Conservation (phyloP, 306 rosid genomes). For the Cucurbita argyrosperma region DNA sequence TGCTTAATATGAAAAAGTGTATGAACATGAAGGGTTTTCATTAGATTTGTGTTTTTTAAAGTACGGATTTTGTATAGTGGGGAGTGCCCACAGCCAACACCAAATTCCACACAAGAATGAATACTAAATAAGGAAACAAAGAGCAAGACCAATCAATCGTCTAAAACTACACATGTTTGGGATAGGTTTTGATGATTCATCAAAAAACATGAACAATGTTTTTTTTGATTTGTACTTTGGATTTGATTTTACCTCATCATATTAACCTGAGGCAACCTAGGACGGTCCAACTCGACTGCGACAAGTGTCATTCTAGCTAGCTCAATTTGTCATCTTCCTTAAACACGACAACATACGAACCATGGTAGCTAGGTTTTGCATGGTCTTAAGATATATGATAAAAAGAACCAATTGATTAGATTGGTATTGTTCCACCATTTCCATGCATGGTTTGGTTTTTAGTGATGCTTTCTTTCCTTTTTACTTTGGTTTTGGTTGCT, state of each 20-base stretch:
- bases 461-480: neutral
- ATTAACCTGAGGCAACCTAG: neutral
- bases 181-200: neutral
- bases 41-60: neutral
- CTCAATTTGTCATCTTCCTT: neutral
- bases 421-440: neutral
- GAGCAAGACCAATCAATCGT: neutral
- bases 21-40: neutral
- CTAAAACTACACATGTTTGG: neutral
- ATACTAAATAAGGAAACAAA: neutral
- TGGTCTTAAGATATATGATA: neutral
- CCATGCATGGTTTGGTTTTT: neutral
- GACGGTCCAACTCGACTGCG: neutral
- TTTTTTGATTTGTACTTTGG: neutral
- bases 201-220: neutral
- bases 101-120: neutral
- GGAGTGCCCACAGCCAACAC: neutral
- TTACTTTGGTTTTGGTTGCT: neutral
- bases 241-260: constrained; percentile 1
- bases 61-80: neutral
- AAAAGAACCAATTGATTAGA: neutral
- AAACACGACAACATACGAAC: neutral
- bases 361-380: neutral
- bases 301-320: neutral
- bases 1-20: neutral